phyloP scores from a whole-genome alignment of 2,329 filamentous ascomycete species.

The Cercospora sp. region DNA sequence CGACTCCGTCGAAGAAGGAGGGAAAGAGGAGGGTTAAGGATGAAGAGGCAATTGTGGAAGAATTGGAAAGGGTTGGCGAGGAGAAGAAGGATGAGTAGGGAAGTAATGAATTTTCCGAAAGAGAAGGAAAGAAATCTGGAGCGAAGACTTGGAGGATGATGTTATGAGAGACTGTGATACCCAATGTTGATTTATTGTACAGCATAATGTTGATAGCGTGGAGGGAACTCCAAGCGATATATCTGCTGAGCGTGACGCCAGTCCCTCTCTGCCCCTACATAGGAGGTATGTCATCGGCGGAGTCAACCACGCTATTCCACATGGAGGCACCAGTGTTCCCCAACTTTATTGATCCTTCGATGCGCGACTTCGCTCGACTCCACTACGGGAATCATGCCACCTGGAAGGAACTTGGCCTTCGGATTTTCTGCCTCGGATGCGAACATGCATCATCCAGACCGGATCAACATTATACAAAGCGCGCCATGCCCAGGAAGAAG shows the following conservation, averaged over 20 bases:
- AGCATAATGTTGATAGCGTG: not conserved
- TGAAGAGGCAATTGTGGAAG: slow-evolving; percentile 23
- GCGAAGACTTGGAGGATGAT: not conserved
- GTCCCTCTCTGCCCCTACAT: no score
- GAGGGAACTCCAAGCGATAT: not conserved
- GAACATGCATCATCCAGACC: not conserved
- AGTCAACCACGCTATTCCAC: not conserved
- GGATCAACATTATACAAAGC: not conserved
- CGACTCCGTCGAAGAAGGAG: slow-evolving; percentile 15
- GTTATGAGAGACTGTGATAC: slow-evolving; percentile 4
- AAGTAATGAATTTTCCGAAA: not conserved
- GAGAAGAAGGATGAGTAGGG: not conserved
- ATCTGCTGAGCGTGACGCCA: no score
- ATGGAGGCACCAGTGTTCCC: not conserved
- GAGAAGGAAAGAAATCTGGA: not conserved
- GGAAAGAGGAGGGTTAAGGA: slow-evolving; percentile 14
- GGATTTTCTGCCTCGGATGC: not conserved
- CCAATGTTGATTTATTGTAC: not conserved
- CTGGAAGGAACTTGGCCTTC: no score
- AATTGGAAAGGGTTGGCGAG: slow-evolving; percentile 11
- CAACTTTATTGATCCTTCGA: not conserved
- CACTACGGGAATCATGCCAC: not conserved
- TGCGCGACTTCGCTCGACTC: not conserved
- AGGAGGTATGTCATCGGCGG: no score
- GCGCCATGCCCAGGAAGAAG: not conserved